These are phyloP conservation scores for Mytilinidion resinicola DNA, from an alignment of 495 filamentous ascomycete genomes.

Conservation along the genomic window DNA sequence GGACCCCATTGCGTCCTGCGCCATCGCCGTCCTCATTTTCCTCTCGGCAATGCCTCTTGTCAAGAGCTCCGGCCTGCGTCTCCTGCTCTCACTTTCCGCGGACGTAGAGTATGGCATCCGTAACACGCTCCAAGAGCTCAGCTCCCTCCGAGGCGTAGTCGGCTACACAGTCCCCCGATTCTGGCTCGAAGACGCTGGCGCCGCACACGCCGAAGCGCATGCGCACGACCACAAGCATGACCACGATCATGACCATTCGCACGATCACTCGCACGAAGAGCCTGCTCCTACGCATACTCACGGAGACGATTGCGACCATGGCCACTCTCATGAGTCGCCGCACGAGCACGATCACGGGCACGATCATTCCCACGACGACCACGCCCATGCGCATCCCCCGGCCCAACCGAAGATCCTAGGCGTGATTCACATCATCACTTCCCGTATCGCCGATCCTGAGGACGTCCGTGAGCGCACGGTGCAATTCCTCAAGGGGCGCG, in stretches of 20 bases:
- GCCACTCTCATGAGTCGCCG: conserved; percentile 1
- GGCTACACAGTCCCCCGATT: conserved; percentile 86
- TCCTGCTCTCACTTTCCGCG: conserved; percentile 78
- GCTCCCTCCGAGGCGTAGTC: conserved; percentile 73
- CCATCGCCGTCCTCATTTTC: conserved; percentile 91
- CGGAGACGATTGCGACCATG: conserved; percentile 1
- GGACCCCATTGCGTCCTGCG: conserved; percentile 87
- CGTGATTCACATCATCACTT: conserved; percentile 38
- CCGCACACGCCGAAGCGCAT: conserved; percentile 30
- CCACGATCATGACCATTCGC: background rate
- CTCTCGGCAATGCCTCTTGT: conserved; percentile 83
- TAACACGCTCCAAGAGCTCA: conserved; percentile 76
- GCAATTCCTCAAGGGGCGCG: conserved; percentile 32
- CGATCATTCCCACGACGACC: background rate
- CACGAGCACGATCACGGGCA: conserved; percentile 11
- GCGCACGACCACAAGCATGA: conserved; percentile 27
- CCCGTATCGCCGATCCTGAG: conserved; percentile 31
- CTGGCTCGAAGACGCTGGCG: conserved; percentile 76
- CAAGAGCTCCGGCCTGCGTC: conserved; percentile 67
- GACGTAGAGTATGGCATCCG: conserved; percentile 85
- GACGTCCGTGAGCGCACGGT: conserved; percentile 37
- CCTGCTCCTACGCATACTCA: background rate
- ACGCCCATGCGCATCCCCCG: conserved; percentile 3
- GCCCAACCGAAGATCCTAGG: conserved; percentile 33
- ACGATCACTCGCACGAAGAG: background rate